Conservation (phyloP, 768 basidiomycete species). For the Kwoniella europaea region DNA sequence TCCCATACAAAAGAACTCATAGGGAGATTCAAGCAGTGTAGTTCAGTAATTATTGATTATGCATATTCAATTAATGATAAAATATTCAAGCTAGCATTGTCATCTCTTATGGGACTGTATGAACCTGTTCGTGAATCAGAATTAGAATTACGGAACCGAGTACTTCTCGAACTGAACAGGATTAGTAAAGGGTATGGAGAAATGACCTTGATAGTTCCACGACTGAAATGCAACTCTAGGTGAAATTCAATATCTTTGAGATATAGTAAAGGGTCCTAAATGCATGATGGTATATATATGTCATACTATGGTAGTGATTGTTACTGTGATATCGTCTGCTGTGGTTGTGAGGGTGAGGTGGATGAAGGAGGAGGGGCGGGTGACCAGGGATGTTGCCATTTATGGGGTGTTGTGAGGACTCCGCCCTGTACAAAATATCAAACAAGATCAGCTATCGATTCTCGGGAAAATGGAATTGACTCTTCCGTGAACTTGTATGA, state of each 20-base stretch:
- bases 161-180: no score
- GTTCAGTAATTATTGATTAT: no score
- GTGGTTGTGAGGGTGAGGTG: conserved; percentile 17
- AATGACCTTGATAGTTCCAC: no score
- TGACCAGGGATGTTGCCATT: conserved; percentile 50
- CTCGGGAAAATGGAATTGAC: not conserved
- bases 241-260: not conserved
- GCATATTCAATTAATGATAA: no score
- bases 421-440: conserved; percentile 34
- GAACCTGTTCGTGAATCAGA: no score
- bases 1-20: no score
- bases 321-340: conserved; percentile 7
- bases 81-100: no score
- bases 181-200: no score
- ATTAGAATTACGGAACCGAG: no score
- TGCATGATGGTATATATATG: conserved; percentile 4
- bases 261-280: not conserved
- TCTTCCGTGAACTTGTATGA: not conserved
- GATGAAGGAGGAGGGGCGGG: conserved; percentile 19
- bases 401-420: conserved; percentile 44
- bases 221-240: not conserved
- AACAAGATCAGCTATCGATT: not conserved
- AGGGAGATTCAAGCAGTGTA: no score
- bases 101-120: no score
- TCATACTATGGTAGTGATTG: not conserved